These are phyloP conservation scores for Podospora pseudopauciseta DNA, from an alignment of 495 filamentous ascomycete species.

Conservation along the genomic window DNA sequence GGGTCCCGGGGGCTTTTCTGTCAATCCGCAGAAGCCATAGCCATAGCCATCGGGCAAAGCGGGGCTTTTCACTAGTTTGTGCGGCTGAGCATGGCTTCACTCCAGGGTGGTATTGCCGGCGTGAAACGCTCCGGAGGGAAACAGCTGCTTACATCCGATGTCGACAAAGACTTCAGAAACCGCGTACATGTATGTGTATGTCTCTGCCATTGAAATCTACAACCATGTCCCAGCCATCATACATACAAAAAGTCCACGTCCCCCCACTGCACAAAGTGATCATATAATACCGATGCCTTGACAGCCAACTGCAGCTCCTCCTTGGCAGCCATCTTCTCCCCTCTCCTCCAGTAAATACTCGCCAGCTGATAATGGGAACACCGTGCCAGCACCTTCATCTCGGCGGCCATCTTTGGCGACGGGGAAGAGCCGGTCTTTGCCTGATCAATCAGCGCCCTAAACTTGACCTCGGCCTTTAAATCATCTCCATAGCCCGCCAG, in stretches of 20 bases:
- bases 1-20: neutral
- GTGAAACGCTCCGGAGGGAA: neutral
- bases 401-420: neutral
- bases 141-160: neutral
- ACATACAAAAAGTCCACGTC: neutral
- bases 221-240: neutral
- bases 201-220: neutral
- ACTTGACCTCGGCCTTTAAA: neutral
- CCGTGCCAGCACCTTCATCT: neutral
- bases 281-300: neutral
- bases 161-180: neutral
- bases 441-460: neutral
- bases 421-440: neutral
- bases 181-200: neutral
- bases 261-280: neutral
- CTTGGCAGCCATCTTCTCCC: neutral
- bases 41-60: neutral
- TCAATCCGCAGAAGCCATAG: neutral
- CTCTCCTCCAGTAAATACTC: neutral
- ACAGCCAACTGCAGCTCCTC: neutral
- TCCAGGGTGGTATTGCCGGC: neutral
- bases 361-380: conserved; percentile 1
- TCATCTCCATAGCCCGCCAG: neutral
- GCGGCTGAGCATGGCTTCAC: neutral
- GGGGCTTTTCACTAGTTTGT: neutral